A percentile compares a stretch with the other conserved stretches of the same genome.
Conservation (phyloP, 2,329 filamentous ascomycete species). For the Monosporascus cannonballus region DNA sequence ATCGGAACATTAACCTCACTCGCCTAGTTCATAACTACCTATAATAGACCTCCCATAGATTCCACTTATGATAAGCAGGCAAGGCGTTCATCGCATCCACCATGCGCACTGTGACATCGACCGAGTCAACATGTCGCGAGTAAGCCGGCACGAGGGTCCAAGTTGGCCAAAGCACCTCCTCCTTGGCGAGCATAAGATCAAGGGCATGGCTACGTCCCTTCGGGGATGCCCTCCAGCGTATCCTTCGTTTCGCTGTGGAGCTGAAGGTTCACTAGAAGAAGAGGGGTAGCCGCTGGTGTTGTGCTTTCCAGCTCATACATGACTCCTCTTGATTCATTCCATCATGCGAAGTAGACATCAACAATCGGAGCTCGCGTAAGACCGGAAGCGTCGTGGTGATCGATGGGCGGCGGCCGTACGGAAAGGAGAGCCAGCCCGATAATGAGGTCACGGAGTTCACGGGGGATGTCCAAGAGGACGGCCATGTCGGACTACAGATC, state of each 20-base stretch:
- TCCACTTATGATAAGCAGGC: too few relatives aligned
- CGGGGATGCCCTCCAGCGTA: neutral
- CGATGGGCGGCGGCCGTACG: neutral
- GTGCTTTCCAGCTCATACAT: neutral
- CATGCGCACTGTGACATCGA: neutral
- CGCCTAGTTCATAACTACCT: neutral
- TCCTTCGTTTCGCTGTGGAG: neutral
- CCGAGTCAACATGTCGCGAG: neutral
- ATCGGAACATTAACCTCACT: neutral
- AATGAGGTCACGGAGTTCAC: neutral
- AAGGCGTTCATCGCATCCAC: neutral
- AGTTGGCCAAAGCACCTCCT: neutral
- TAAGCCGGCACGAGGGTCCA: neutral
- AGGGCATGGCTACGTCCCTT: neutral
- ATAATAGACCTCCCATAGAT: neutral
- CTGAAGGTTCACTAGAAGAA: neutral
- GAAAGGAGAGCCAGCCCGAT: neutral
- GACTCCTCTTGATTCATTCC: neutral
- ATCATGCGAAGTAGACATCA: neutral
- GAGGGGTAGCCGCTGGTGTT: neutral
- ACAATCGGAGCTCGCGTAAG: neutral
- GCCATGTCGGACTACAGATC: neutral
- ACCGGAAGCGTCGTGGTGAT: neutral
- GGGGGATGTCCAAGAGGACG: neutral
- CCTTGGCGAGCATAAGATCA: neutral